Base-by-base conservation (phyloP, 495 filamentous ascomycete species). In the Barbatosphaeria neglecta region DNA sequence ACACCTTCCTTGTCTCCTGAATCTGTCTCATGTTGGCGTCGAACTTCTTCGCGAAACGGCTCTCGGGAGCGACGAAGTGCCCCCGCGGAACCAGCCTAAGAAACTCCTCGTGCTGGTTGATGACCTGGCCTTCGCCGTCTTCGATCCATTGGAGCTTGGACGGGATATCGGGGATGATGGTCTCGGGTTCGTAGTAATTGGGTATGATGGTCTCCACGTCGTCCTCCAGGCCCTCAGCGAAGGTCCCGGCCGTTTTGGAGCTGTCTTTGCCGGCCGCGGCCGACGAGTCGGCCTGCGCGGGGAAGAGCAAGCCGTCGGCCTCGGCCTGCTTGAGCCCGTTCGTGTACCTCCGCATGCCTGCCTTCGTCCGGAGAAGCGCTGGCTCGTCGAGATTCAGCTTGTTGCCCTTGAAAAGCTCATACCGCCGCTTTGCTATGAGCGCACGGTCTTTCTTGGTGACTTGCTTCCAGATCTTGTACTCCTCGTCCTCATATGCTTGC, bases 401-500 rank as follows among this genome's bases (percentile, higher is more conserved):
- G 53, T 90, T 82, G 28, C 81, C 83, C 47, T 81, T 78, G 58
- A 99, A 90, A 18, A 97, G 74, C 40, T 86, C 82, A 63, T 90
- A 83, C 20, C 92, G 71, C 48, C 82, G 76, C 48, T 75, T 80
- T 9, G 92, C 88, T 33, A 90, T 79, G 13, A 84, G 68, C n/a
- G 92, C 92, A 39, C 92, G 80, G 50, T 93, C 89, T 60, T 93
- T 95, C 65, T 96, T 96, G 2, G 92, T 99, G 31, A 95, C 86
- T 61, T 94, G 90, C 69, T 97, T 99, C 92, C 92, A 99, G 35
- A 89, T 86, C 59, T 93, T 93, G 68, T 90, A 95, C 53, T 94
- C 90, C 1, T 86, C 78, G 54, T 96, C 90, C 51, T 95, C 76
- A 41, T 62, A 72, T 3, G 60, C 65, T 50, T 78, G 69, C 28